These are phyloP conservation scores for Aquilaria sinensis DNA, from an alignment of 345 rosid species.

Conservation along the genomic window DNA sequence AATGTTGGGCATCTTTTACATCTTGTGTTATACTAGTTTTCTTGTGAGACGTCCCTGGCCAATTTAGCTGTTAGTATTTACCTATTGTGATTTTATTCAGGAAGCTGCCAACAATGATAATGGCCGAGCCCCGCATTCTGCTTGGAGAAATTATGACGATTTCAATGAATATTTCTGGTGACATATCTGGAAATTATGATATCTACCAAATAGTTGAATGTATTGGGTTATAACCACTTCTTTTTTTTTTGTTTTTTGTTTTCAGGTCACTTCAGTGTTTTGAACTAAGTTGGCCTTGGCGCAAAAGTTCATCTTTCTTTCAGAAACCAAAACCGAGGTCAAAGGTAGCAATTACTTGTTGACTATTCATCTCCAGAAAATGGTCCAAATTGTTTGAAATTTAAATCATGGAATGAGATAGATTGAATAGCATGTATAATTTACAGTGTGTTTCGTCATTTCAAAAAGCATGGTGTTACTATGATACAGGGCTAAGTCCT, in stretches of 20 bases:
- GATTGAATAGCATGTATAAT: too few species aligned
- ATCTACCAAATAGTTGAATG: neutral
- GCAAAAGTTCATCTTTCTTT: slow-evolving; percentile 52
- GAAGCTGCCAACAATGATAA: slow-evolving; percentile 88
- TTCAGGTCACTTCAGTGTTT: slow-evolving; percentile 87
- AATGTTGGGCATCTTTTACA: neutral
- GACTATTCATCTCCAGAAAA: slow-evolving; percentile 1
- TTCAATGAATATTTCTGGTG: slow-evolving; percentile 96
- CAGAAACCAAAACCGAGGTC: slow-evolving; percentile 60
- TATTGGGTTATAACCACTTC: neutral
- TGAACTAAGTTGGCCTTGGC: slow-evolving; percentile 98
- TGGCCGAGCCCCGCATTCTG: slow-evolving; percentile 94
- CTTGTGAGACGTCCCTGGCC: neutral
- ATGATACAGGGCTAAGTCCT: too few species aligned
- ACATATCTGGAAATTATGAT: slow-evolving; percentile 3
- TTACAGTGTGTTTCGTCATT: too few species aligned
- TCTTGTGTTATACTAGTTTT: neutral
- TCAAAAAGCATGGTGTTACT: too few species aligned
- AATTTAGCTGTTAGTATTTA: neutral
- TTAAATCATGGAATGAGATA: too few species aligned
- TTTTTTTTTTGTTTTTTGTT: slow-evolving; percentile 12
- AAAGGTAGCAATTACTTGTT: slow-evolving; percentile 47
- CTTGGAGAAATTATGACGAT: slow-evolving; percentile 99
- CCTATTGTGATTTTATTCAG: slow-evolving; percentile 29
- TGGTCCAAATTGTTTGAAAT: slow-evolving; percentile 2